phyloP scores from a whole-genome alignment of 148 eudicot genomes.

The Arctostaphylos glauca region DNA sequence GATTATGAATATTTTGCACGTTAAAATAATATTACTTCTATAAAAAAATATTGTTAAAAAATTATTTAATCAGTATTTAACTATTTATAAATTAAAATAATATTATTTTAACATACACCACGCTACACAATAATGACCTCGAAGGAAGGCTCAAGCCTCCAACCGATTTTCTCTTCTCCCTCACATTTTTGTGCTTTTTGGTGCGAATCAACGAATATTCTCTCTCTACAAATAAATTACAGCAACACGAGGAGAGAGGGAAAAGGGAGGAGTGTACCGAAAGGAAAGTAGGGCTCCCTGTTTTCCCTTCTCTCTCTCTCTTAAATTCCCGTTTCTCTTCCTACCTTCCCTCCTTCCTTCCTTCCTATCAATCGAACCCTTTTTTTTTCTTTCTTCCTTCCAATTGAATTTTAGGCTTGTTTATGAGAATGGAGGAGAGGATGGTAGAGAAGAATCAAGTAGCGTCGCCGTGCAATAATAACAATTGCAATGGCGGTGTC shows the following conservation, averaged over 20 bases:
- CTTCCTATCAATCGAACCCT: neutral
- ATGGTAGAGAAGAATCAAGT: constrained; percentile 30
- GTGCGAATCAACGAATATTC: constrained; percentile 1
- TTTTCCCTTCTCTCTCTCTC: neutral
- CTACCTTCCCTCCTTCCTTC: neutral
- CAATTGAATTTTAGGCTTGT: neutral
- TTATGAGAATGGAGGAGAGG: constrained; percentile 11
- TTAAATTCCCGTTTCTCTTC: neutral
- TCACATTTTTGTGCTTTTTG: neutral
- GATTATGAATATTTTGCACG: too few species aligned
- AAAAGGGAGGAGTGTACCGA: constrained; percentile 1
- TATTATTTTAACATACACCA: too few species aligned
- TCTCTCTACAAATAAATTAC: neutral
- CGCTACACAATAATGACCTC: too few species aligned
- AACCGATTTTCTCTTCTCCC: too few species aligned
- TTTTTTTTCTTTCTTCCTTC: neutral
- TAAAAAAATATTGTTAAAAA: too few species aligned
- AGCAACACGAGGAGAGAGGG: neutral
- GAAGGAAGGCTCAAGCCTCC: too few species aligned
- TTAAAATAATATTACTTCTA: too few species aligned
- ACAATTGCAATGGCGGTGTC: constrained; percentile 1
- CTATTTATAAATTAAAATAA: too few species aligned
- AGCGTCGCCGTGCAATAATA: constrained; percentile 11
- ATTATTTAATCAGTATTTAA: too few species aligned
- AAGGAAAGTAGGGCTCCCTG: constrained; percentile 3